Evolutionary conservation across 352 stramenopile species (phyloP).

Genomic region (Phytophthora palmivora): DNA sequence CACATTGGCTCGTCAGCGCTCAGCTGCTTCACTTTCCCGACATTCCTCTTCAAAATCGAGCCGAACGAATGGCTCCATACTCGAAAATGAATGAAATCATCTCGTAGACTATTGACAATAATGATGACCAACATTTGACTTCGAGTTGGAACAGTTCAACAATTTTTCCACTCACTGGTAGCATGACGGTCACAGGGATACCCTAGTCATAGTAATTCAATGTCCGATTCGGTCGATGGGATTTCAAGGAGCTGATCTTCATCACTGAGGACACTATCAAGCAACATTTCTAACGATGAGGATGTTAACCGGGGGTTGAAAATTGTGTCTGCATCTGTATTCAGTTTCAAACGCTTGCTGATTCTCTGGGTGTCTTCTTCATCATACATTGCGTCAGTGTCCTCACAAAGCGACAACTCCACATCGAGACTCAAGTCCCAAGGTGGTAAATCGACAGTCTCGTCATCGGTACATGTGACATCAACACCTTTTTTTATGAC

Average conservation of each 20-base stretch:
- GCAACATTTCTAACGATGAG: slow-evolving; percentile 7
- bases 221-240: background rate
- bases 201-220: background rate
- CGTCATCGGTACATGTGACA: background rate
- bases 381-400: background rate
- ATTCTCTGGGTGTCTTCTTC: background rate
- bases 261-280: slow-evolving; percentile 17
- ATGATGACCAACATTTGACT: too few relatives aligned
- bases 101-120: background rate
- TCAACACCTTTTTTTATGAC: background rate
- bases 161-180: too few relatives aligned
- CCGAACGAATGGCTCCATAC: slow-evolving; percentile 21
- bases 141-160: too few relatives aligned
- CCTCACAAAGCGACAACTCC: background rate
- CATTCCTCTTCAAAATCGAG: slow-evolving; percentile 45
- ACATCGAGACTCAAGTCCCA: slow-evolving; percentile 11
- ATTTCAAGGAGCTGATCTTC: slow-evolving; percentile 20
- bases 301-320: slow-evolving; percentile 2
- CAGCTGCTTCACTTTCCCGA: slow-evolving; percentile 55
- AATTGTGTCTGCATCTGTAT: background rate
- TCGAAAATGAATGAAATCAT: slow-evolving; percentile 18
- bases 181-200: too few relatives aligned
- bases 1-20: slow-evolving; percentile 59
- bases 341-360: slow-evolving; percentile 5
- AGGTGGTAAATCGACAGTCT: background rate